Base-by-base conservation (phyloP, 75 land plant species). In the Sequoia sempervirens region DNA sequence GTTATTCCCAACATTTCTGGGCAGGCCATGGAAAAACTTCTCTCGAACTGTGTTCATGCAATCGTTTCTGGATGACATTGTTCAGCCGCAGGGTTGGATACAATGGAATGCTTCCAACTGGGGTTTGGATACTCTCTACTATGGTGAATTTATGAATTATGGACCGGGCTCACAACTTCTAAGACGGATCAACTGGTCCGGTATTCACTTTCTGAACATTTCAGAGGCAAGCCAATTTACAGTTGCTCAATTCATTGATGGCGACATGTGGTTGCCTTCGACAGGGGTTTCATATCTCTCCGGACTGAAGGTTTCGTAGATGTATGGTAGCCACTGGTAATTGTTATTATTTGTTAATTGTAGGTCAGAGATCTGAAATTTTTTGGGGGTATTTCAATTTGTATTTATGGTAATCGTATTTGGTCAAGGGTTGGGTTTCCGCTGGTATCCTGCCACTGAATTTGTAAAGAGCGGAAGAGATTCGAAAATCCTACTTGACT, bases 101-200 rank as follows among this genome's bases (percentile, higher is more conserved):
- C 84, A 12, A 5, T 81, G 82, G 79, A 76, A 76, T 76, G 5
- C 28, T 8, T 76, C 79, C 3, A 53, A 81, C 56, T 64, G 79
- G 32, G 72, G 23, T 3, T 37, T 86, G 32, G 38, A 56, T 26
- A 83, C 87, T 3, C 61, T 84, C 14, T 86, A 50, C 75, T 86
- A 73, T 53, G 96, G 93, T 3, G 96, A 94, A 89, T 94, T 81
- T 36, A 80, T 83, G 28, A 90, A 93, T 80, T 41, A 52, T 36
- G 96, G 96, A 3, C 90, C 96, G 0, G 93, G 96, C 11, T 82
- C 96, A 12, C 88, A n/a, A 14, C 84, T 87, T 6, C 89, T 82
- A 17, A 30, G 75, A 45, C 81, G 96, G 14, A 93, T 94, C 2
- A 18, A 53, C 0, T 94, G 96, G 96, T 79, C 89, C 7, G 94